phyloP scores from a whole-genome alignment of 1,284 basidiomycete species.

The Austroboletus novae-zelandiae region DNA sequence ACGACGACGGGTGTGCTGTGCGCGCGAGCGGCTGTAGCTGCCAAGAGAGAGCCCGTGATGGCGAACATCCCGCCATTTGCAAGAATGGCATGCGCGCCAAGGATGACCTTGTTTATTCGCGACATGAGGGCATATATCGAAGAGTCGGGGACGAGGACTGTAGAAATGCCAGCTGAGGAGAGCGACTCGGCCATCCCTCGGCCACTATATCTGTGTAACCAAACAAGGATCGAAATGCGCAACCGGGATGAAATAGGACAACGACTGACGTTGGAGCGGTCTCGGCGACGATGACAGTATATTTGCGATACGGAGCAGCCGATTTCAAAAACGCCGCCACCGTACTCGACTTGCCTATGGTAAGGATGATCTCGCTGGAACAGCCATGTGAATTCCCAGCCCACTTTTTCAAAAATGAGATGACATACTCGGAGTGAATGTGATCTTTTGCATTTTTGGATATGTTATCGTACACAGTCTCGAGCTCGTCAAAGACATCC shows the following conservation, averaged over 20 bases:
- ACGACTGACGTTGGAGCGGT: conserved; percentile 81
- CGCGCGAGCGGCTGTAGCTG: conserved; percentile 85
- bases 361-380: conserved; percentile 90
- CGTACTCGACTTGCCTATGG: conserved; percentile 91
- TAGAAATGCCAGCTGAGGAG: conserved; percentile 81
- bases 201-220: conserved; percentile 67
- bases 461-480: conserved; percentile 93
- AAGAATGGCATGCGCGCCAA: conserved; percentile 91
- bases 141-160: conserved; percentile 93
- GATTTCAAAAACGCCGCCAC: conserved; percentile 93
- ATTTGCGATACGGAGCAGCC: conserved; percentile 88
- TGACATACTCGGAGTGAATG: conserved; percentile 89
- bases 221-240: conserved; percentile 3
- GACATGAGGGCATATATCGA: conserved; percentile 96
- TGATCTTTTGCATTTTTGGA: conserved; percentile 95
- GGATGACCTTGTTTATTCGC: conserved; percentile 93
- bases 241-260: not conserved
- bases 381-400: not conserved
- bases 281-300: conserved; percentile 95
- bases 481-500: conserved; percentile 93
- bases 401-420: not conserved
- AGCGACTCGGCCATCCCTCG: conserved; percentile 82
- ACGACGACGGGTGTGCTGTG: conserved; percentile 95
- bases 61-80: conserved; percentile 96
- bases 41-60: conserved; percentile 80